These are phyloP conservation scores for Oryza coarctata DNA, from an alignment of 176 grass and related monocot genomes.

Conservation along the genomic window DNA sequence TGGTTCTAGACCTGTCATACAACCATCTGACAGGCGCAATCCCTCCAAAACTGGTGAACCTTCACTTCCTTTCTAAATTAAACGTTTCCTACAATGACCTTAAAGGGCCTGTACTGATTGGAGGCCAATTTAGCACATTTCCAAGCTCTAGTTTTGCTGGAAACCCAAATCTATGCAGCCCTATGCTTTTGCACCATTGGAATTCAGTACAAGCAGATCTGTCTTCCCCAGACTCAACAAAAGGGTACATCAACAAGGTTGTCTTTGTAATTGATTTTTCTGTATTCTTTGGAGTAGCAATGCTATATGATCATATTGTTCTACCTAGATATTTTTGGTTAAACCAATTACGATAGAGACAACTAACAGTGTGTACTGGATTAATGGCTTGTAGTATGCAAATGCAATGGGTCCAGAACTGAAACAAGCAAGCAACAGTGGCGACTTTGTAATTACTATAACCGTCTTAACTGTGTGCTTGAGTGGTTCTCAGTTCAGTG, in stretches of 20 bases:
- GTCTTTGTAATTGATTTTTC: constrained; percentile 20
- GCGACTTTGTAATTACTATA: too few relatives aligned
- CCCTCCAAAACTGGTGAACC: not conserved
- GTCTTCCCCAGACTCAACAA: not conserved
- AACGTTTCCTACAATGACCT: constrained; percentile 26
- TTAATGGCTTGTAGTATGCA: too few relatives aligned
- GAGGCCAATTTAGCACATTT: constrained; percentile 41
- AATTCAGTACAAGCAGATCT: not conserved
- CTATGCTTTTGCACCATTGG: constrained; percentile 12
- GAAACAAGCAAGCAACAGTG: too few relatives aligned
- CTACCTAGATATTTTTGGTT: not conserved
- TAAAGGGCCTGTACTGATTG: constrained; percentile 30
- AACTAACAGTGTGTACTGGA: not conserved
- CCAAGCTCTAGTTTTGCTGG: constrained; percentile 31
- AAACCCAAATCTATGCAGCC: constrained; percentile 45
- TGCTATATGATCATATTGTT: constrained; percentile 36
- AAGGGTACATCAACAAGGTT: not conserved
- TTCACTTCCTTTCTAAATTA: not conserved
- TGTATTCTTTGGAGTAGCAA: constrained; percentile 31
- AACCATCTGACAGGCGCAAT: constrained; percentile 26
- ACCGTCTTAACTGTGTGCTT: not conserved
- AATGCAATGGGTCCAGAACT: too few relatives aligned
- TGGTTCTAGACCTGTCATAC: constrained; percentile 28
- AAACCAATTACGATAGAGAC: not conserved
- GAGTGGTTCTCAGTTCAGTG: not conserved